These are phyloP conservation scores for Mycosphaerelloides madeirae DNA, from an alignment of 2,329 filamentous ascomycete species.

Conservation along the genomic window DNA sequence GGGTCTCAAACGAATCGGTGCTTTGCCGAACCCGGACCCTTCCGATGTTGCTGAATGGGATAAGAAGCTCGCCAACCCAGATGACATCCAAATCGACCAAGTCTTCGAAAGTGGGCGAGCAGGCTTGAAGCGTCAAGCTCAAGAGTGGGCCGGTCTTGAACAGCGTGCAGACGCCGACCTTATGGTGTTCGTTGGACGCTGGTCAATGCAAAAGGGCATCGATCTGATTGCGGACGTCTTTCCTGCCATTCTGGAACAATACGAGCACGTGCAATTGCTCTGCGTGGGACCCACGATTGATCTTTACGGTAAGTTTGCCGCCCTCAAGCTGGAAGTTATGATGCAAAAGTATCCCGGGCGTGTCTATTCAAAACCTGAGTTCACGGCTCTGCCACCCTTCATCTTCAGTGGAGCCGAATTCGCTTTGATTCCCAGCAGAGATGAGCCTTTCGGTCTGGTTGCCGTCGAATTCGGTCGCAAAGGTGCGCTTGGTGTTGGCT, in stretches of 20 bases:
- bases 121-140: slow-evolving; percentile 56
- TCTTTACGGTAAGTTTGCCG: slow-evolving; percentile 63
- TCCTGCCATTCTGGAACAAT: slow-evolving; percentile 56
- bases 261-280: slow-evolving; percentile 58
- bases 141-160: slow-evolving; percentile 63
- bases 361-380: slow-evolving; percentile 65
- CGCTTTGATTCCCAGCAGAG: slow-evolving; percentile 62
- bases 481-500: slow-evolving; percentile 62
- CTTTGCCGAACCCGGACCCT: slow-evolving; percentile 62
- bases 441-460: slow-evolving; percentile 65
- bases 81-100: slow-evolving; percentile 50
- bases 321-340: slow-evolving; percentile 59
- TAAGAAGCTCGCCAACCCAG: slow-evolving; percentile 48
- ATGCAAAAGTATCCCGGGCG: slow-evolving; percentile 62
- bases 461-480: slow-evolving; percentile 66
- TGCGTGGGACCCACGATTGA: slow-evolving; percentile 63
- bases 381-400: slow-evolving; percentile 61
- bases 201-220: slow-evolving; percentile 65
- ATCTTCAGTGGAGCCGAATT: slow-evolving; percentile 66
- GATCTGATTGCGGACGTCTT: slow-evolving; percentile 66
- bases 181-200: slow-evolving; percentile 64
- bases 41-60: slow-evolving; percentile 60
- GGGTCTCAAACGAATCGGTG: slow-evolving; percentile 59
- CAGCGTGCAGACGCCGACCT: slow-evolving; percentile 59
- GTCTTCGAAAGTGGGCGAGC: slow-evolving; percentile 52